Conservation (phyloP, 108 stramenopile genomes). For the Cyclotella baltica region DNA sequence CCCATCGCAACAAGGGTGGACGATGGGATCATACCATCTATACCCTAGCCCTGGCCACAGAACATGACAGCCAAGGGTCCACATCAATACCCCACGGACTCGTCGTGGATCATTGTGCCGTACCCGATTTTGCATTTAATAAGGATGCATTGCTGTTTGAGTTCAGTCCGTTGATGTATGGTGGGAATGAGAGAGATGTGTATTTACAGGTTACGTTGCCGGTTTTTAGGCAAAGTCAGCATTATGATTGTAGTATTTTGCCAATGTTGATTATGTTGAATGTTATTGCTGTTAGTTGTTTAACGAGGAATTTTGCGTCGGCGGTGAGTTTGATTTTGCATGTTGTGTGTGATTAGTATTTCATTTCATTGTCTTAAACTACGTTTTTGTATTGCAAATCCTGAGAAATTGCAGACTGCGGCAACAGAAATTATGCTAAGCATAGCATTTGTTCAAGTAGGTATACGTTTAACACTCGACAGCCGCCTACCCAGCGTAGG, state of each 20-base stretch:
- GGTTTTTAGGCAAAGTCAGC: constrained; percentile 26
- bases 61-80: constrained; percentile 27
- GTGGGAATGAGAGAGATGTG: constrained; percentile 10
- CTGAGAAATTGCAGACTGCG: background rate
- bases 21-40: constrained; percentile 32
- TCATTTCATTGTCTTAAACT: background rate
- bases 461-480: constrained; percentile 36
- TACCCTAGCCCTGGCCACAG: constrained; percentile 20
- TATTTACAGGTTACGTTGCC: constrained; percentile 27
- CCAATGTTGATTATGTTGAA: constrained; percentile 37
- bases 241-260: constrained; percentile 38
- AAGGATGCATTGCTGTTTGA: constrained; percentile 11
- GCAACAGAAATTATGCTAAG: constrained; percentile 30
- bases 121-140: constrained; percentile 39
- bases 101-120: constrained; percentile 35
- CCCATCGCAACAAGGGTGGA: constrained; percentile 21
- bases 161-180: constrained; percentile 17
- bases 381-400: no score
- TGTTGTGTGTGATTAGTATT: background rate
- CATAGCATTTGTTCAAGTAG: constrained; percentile 42
- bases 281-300: constrained; percentile 30
- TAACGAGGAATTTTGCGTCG: constrained; percentile 26
- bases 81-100: constrained; percentile 32
- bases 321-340: background rate
- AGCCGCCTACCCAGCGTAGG: constrained; percentile 37